Percentiles rank a stretch among this genome's conserved stretches.
Evolutionary conservation across 371 early-diverging fungal species (phyloP).

Genomic region (Dichotomocladium elegans): DNA sequence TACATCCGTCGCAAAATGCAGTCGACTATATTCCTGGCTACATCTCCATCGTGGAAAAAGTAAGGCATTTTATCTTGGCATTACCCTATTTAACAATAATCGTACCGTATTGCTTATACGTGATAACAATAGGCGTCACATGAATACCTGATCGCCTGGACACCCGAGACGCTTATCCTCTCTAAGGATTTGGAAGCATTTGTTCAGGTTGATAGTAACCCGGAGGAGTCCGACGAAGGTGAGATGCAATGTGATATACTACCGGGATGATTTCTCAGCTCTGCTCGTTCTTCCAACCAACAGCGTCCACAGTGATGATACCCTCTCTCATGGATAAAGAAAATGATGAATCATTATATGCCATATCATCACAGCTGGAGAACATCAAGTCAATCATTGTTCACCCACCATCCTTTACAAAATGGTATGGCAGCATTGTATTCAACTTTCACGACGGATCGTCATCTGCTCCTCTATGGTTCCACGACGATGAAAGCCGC

Average conservation of each 20-base stretch:
- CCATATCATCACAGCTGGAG: slow-evolving; percentile 20
- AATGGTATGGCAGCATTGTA: slow-evolving; percentile 42
- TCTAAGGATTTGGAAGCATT: slow-evolving; percentile 37
- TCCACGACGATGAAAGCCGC: slow-evolving; percentile 50
- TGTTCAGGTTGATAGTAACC: slow-evolving; percentile 33
- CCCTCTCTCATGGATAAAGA: slow-evolving; percentile 10
- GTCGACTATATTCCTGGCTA: slow-evolving; percentile 38
- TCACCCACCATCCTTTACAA: slow-evolving; percentile 36
- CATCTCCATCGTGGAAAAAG: slow-evolving; percentile 39
- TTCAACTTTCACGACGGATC: slow-evolving; percentile 42
- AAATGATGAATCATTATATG: slow-evolving; percentile 25
- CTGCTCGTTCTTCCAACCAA: neutral
- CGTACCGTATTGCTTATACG: neutral
- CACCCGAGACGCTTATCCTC: slow-evolving; percentile 36
- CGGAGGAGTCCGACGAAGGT: slow-evolving; percentile 29
- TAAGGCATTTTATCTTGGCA: slow-evolving; percentile 8
- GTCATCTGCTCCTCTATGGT: slow-evolving; percentile 36
- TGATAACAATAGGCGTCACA: slow-evolving; percentile 21
- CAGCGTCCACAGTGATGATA: slow-evolving; percentile 14
- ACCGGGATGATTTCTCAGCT: neutral
- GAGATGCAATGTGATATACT: neutral
- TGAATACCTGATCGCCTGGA: slow-evolving; percentile 42
- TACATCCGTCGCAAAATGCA: slow-evolving; percentile 33
- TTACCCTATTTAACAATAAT: neutral
- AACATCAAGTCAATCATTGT: slow-evolving; percentile 35